Percentiles rank a stretch among this genome's conserved stretches.
phyloP scores from a whole-genome alignment of 139 green algal species.

The Desmodesmus armatus region DNA sequence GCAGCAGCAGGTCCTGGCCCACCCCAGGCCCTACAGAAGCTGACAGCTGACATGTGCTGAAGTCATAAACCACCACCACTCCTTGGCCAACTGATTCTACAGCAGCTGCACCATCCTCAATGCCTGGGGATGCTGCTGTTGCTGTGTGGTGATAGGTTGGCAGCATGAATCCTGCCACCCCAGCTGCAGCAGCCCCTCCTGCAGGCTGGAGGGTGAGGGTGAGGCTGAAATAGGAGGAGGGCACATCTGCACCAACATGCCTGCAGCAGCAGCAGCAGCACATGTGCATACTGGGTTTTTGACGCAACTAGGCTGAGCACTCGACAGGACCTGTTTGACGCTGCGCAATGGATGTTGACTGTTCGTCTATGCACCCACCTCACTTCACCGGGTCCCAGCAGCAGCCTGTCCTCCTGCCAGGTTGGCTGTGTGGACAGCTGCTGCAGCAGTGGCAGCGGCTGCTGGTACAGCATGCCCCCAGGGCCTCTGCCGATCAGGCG shows the following conservation, averaged over 20 bases:
- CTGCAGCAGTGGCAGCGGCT: constrained; percentile 13
- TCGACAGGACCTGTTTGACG: too few species aligned
- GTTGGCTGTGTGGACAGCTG: neutral
- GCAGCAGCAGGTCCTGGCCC: neutral
- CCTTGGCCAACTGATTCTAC: neutral
- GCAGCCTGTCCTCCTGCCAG: neutral
- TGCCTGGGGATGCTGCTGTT: neutral
- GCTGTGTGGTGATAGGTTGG: neutral
- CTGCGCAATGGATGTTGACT: too few species aligned
- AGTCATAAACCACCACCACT: neutral
- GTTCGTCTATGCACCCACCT: constrained; percentile 20
- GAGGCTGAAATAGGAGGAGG: neutral
- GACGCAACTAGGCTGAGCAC: too few species aligned
- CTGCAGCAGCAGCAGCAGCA: constrained; percentile 1
- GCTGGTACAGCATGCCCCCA: constrained; percentile 2
- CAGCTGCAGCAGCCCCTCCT: neutral
- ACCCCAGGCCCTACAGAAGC: neutral
- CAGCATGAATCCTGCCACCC: constrained; percentile 16
- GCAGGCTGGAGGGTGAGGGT: neutral
- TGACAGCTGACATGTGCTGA: neutral
- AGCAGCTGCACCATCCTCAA: neutral
- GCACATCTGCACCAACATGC: neutral
- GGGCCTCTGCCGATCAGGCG: neutral
- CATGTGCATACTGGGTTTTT: too few species aligned
- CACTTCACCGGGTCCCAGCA: neutral